Base-by-base conservation (phyloP, 225 moss, liverwort and hornwort species). In the Straminergon stramineum region DNA sequence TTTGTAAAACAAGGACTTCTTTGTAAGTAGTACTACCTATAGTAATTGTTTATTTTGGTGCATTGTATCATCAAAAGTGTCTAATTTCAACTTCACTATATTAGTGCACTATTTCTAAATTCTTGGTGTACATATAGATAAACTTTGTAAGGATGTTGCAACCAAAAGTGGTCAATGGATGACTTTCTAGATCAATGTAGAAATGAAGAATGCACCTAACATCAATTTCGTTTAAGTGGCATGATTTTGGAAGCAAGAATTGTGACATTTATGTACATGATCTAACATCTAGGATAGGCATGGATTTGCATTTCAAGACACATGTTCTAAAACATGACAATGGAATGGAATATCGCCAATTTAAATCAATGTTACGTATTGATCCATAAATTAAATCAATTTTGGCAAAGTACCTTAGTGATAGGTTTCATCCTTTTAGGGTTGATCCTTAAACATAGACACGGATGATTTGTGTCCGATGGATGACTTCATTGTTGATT, bases 111-210 rank as follows among this genome's bases (percentile, higher is more conserved):
- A n/a, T n/a, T 69, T n/a, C 2, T 39, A 2, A 39, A 1, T 13
- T n/a, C 4, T 69, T 13, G 14, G 13, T 69, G 4, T n/a, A 21
- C 0, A 10, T 22, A n/a, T 4, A 23, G 7, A 12, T 66, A 35
- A 19, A 35, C 1, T 2, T 3, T 10, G 2, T 19, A 35, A 35
- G 0, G n/a, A 68, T 68, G 22, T 0, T 68, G 2, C 6, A 68
- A 0, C 7, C 7, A 7, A 23, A 22, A n/a, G 0, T 13, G 2
- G 4, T 22, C 13, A n/a, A 37, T 69, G n/a, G 13, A 22, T 68
- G 22, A n/a, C 22, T 68, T 68, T 68, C 6, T 10, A 20, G 0
- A 67, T 67, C 68, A n/a, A 1, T 22, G 2, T 7, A 69, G 13
- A 69, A 69, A 39, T 70, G 39, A 24, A 39, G 21, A 24, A 70